A percentile compares a stretch with the other conserved stretches of the same genome.
These are phyloP conservation scores for Uromyces viciae-fabae DNA, from an alignment of 1,284 basidiomycete genomes.

Conservation along the genomic window DNA sequence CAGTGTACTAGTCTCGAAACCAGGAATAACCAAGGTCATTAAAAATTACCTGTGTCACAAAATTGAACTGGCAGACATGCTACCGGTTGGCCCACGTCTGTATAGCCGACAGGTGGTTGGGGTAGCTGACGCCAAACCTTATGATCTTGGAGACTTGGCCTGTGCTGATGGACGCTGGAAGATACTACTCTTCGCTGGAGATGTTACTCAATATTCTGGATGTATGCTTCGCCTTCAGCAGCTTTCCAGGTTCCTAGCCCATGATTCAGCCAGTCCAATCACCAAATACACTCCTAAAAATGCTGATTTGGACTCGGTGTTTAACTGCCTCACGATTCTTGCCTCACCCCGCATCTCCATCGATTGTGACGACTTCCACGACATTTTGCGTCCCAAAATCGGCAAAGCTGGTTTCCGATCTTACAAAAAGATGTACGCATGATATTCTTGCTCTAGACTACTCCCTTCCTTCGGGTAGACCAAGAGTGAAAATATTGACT, in stretches of 20 bases:
- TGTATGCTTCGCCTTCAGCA: conserved; percentile 31
- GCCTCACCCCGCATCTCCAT: conserved; percentile 47
- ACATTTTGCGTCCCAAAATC: conserved; percentile 47
- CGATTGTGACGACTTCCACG: conserved; percentile 47
- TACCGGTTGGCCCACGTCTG: conserved; percentile 51
- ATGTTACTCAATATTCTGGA: conserved; percentile 45
- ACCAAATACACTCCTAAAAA: conserved; percentile 51
- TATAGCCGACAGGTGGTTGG: conserved; percentile 46
- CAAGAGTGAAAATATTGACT: conserved; percentile 42
- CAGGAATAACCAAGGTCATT: background rate
- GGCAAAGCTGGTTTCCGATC: conserved; percentile 47
- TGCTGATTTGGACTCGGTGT: conserved; percentile 47
- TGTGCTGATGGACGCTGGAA: conserved; percentile 43
- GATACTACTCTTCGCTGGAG: conserved; percentile 51
- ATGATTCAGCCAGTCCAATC: conserved; percentile 49
- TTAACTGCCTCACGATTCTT: conserved; percentile 51
- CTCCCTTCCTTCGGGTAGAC: background rate
- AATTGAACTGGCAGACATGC: conserved; percentile 49
- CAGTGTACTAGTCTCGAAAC: conserved; percentile 48
- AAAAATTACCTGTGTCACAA: conserved; percentile 33
- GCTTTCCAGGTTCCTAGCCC: conserved; percentile 7
- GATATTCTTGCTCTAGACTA: background rate
- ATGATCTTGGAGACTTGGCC: conserved; percentile 39
- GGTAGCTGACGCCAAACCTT: conserved; percentile 39
- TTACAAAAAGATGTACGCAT: conserved; percentile 46